phyloP scores from a whole-genome alignment of 306 rosid species.

The Medicago ruthenica region DNA sequence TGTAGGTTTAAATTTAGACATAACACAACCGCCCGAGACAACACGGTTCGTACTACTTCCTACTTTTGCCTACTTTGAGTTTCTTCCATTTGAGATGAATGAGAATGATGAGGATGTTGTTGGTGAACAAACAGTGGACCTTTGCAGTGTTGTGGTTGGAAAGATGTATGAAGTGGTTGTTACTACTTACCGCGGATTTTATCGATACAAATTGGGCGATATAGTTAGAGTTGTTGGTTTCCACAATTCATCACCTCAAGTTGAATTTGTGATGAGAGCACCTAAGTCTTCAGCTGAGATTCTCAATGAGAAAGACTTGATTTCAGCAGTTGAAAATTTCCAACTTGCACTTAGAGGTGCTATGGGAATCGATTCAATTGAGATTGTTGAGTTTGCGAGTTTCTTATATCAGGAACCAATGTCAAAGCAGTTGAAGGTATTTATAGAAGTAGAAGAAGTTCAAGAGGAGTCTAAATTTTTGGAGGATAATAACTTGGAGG shows the following conservation, averaged over 20 bases:
- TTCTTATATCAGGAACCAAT: constrained; percentile 51
- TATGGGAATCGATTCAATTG: constrained; percentile 36
- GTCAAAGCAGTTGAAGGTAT: constrained; percentile 57
- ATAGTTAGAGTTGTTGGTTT: constrained; percentile 68
- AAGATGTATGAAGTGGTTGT: constrained; percentile 76
- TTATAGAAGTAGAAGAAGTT: constrained; percentile 64
- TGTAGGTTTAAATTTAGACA: constrained; percentile 66
- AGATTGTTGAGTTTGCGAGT: constrained; percentile 62
- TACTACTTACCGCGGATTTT: constrained; percentile 69
- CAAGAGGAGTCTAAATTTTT: constrained; percentile 43
- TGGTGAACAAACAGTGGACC: constrained; percentile 53
- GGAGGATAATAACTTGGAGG: constrained; percentile 42
- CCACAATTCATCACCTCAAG: constrained; percentile 56
- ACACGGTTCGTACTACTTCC: constrained; percentile 64
- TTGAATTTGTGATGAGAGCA: constrained; percentile 70
- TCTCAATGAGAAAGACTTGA: constrained; percentile 64
- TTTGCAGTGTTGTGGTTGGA: constrained; percentile 59
- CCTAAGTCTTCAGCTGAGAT: constrained; percentile 58
- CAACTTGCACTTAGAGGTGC: constrained; percentile 47
- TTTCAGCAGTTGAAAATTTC: constrained; percentile 53
- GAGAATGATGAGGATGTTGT: constrained; percentile 33
- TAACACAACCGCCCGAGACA: constrained; percentile 57
- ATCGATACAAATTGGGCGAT: constrained; percentile 69
- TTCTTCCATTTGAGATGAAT: constrained; percentile 66
- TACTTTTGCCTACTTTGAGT: constrained; percentile 75